Evolutionary conservation across 306 rosid species (phyloP).

Genomic region (Casuarina cunninghamiana): DNA sequence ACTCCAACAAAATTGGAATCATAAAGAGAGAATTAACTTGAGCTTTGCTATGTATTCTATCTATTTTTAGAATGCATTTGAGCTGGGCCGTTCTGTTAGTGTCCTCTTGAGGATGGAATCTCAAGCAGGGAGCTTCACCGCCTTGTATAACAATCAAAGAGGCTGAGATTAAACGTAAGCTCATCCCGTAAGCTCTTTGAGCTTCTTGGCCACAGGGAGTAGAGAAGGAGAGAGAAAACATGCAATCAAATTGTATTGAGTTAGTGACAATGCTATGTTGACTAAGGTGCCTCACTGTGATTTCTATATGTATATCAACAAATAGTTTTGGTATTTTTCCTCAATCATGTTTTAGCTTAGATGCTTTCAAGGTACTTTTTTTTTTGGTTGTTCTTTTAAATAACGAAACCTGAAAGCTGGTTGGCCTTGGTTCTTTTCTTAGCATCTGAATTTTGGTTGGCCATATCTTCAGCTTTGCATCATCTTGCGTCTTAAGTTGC

Average conservation of each 20-base stretch:
- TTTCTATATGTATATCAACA: constrained; percentile 8
- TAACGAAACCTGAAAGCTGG: neutral
- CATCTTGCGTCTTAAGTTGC: neutral
- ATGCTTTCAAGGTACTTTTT: neutral
- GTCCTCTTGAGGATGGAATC: neutral
- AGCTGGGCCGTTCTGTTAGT: neutral
- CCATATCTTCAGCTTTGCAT: neutral
- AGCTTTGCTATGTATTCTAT: neutral
- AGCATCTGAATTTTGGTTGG: constrained; percentile 18
- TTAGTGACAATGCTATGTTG: constrained; percentile 13
- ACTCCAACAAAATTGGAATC: neutral
- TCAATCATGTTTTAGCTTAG: constrained; percentile 16
- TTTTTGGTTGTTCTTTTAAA: neutral
- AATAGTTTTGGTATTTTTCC: neutral
- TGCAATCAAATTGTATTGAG: constrained; percentile 3
- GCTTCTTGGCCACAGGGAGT: neutral
- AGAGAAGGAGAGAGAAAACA: neutral
- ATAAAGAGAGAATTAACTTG: neutral
- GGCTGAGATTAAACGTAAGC: neutral
- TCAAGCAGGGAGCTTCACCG: neutral
- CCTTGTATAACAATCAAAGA: neutral
- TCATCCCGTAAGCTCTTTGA: neutral
- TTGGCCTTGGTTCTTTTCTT: constrained; percentile 15
- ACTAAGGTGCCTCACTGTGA: neutral
- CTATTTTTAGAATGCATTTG: neutral